These are phyloP conservation scores for Termitomyces heimii DNA, from an alignment of 768 basidiomycete genomes.

Conservation along the genomic window DNA sequence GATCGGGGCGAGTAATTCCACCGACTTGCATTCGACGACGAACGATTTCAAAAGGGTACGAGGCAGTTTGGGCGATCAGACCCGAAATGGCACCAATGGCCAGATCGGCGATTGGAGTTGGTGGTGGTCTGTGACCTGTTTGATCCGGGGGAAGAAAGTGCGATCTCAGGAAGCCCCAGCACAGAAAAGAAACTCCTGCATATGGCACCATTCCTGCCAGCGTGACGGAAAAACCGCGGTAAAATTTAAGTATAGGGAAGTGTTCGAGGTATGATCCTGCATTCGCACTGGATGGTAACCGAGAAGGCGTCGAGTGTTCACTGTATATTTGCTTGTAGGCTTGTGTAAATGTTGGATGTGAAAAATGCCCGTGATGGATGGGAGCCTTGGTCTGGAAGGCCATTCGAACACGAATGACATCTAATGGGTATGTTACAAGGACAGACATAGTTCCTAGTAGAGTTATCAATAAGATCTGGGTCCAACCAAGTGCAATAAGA, in stretches of 20 bases:
- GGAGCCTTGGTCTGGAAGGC: slow-evolving; percentile 67
- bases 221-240: slow-evolving; percentile 95
- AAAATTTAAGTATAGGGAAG: slow-evolving; percentile 83
- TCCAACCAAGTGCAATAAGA: not conserved
- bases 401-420: slow-evolving; percentile 92
- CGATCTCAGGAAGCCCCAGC: slow-evolving; percentile 77
- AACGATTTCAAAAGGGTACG: slow-evolving; percentile 93
- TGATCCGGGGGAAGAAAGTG: slow-evolving; percentile 44
- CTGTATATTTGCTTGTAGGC: slow-evolving; percentile 64
- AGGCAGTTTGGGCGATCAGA: slow-evolving; percentile 78
- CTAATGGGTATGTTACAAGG: slow-evolving; percentile 91
- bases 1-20: slow-evolving; percentile 69
- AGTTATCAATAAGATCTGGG: not conserved
- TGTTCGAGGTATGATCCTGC: slow-evolving; percentile 40
- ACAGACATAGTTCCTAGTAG: slow-evolving; percentile 74
- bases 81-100: slow-evolving; percentile 84
- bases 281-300: slow-evolving; percentile 13
- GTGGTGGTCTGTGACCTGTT: slow-evolving; percentile 28
- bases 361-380: slow-evolving; percentile 15
- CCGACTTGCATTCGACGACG: slow-evolving; percentile 94
- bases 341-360: slow-evolving; percentile 44
- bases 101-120: slow-evolving; percentile 59
- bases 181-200: slow-evolving; percentile 90
- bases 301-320: slow-evolving; percentile 42
- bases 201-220: slow-evolving; percentile 92